Evolutionary conservation across 345 rosid genomes (phyloP).

Genomic region (Geranium brycei): DNA sequence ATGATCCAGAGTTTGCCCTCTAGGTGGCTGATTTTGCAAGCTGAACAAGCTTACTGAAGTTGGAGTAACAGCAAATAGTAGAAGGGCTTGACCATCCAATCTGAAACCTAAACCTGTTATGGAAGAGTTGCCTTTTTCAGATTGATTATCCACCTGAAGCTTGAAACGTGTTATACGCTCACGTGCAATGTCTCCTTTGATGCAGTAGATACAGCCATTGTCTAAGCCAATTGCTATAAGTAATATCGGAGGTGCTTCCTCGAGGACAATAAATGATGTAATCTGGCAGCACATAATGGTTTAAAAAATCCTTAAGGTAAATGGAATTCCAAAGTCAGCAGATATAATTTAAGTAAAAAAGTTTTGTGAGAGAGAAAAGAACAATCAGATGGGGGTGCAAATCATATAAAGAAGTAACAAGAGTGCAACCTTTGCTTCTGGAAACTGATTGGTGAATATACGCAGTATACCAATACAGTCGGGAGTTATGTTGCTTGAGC

Average conservation of each 20-base stretch:
- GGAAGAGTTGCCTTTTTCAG: conserved; percentile 28
- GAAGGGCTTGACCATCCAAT: conserved; percentile 83
- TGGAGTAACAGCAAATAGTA: conserved; percentile 71
- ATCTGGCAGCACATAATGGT: conserved; percentile 42
- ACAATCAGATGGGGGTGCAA: background rate
- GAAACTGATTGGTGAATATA: conserved; percentile 84
- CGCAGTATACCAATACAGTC: conserved; percentile 80
- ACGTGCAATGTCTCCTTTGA: conserved; percentile 92
- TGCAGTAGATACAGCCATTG: conserved; percentile 72
- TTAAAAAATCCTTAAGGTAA: background rate
- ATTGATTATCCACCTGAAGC: conserved; percentile 55
- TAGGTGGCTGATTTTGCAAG: conserved; percentile 67
- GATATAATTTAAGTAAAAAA: background rate
- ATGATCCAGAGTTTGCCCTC: conserved; percentile 67
- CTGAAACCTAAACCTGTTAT: conserved; percentile 76
- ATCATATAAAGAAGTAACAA: background rate
- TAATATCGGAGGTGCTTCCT: conserved; percentile 90
- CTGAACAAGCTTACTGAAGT: conserved; percentile 59
- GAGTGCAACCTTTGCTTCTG: conserved; percentile 69
- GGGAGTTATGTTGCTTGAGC: conserved; percentile 59
- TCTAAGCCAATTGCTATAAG: conserved; percentile 85
- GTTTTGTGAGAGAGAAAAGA: background rate
- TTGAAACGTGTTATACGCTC: conserved; percentile 82
- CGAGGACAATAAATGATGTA: conserved; percentile 77
- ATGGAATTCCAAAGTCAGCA: background rate